phyloP scores from a whole-genome alignment of 2,329 filamentous ascomycete species.

The Colletotrichum tanaceti region DNA sequence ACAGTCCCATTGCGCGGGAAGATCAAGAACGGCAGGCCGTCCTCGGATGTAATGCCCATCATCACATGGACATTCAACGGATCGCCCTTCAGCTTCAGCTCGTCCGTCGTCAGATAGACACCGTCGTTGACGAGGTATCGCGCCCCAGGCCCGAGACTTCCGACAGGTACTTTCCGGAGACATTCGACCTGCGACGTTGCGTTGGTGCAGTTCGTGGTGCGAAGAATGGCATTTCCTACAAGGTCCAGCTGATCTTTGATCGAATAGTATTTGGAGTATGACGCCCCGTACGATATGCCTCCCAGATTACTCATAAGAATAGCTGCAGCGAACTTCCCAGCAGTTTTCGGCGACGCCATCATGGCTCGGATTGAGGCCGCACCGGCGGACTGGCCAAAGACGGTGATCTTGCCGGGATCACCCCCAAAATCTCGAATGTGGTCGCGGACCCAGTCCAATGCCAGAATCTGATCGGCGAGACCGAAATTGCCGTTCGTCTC shows the following conservation, averaged over 20 bases:
- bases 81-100: conserved; percentile 58
- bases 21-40: conserved; percentile 65
- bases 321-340: conserved; percentile 60
- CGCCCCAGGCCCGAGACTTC: conserved; percentile 55
- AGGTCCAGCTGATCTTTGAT: conserved; percentile 62
- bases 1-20: conserved; percentile 49
- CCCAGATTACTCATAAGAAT: conserved; percentile 57
- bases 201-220: conserved; percentile 62
- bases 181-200: conserved; percentile 63
- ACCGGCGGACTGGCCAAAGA: conserved; percentile 67
- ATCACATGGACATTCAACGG: conserved; percentile 65
- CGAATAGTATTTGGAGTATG: conserved; percentile 69
- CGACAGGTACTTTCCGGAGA: conserved; percentile 59
- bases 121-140: conserved; percentile 69
- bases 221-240: conserved; percentile 63
- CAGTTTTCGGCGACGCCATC: conserved; percentile 60
- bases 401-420: conserved; percentile 65
- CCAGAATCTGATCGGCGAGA: conserved; percentile 61
- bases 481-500: conserved; percentile 61
- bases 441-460: conserved; percentile 61
- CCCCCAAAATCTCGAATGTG: conserved; percentile 68
- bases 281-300: conserved; percentile 63
- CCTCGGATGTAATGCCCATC: conserved; percentile 65
- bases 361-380: conserved; percentile 63
- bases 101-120: conserved; percentile 61